phyloP scores from a whole-genome alignment of 192 early-diverging fungal genomes.

The Jimgerdemannia flammicorona region DNA sequence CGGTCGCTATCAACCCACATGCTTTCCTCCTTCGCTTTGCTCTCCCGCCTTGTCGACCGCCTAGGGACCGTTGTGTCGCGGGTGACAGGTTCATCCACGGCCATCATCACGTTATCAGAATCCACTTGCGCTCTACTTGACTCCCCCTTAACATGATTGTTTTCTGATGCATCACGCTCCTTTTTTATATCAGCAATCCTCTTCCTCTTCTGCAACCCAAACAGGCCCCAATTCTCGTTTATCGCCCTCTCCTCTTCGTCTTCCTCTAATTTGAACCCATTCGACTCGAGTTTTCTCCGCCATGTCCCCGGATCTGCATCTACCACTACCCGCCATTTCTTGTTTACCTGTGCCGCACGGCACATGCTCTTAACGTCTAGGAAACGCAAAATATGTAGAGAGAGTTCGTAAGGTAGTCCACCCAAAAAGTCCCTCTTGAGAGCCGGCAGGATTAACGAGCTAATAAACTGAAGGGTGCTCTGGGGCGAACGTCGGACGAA shows the following conservation, averaged over 20 bases:
- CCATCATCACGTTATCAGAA: not conserved
- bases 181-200: not conserved
- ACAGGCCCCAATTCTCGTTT: constrained; percentile 28
- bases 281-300: constrained; percentile 38
- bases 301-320: constrained; percentile 62
- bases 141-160: not conserved
- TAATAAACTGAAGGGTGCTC: constrained; percentile 87
- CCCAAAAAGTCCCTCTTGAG: constrained; percentile 91
- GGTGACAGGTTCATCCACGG: not conserved
- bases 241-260: constrained; percentile 33
- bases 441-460: constrained; percentile 81
- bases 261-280: constrained; percentile 39
- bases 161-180: not conserved
- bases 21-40: not conserved
- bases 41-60: not conserved
- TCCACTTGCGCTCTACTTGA: not conserved
- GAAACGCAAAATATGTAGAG: constrained; percentile 76
- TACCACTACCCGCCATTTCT: constrained; percentile 72
- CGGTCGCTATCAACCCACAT: not conserved
- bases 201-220: constrained; percentile 11
- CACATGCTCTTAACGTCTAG: constrained; percentile 80
- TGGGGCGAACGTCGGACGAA: constrained; percentile 80
- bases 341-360: constrained; percentile 77
- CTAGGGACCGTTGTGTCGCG: not conserved
- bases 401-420: constrained; percentile 63